These are phyloP conservation scores for Platanthera guangdongensis DNA, from an alignment of 106 monocot species.

Conservation along the genomic window DNA sequence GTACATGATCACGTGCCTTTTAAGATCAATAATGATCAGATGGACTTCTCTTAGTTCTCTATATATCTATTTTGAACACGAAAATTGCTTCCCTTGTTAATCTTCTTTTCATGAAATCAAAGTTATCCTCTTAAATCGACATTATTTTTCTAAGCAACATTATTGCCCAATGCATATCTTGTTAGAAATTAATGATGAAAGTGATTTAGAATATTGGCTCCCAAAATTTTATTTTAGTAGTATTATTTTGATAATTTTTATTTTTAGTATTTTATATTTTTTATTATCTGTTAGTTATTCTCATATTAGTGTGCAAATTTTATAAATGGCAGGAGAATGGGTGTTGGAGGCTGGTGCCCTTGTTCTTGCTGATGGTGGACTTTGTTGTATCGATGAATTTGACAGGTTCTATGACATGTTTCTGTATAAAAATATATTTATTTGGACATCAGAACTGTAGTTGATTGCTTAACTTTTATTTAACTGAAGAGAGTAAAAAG, in stretches of 20 bases:
- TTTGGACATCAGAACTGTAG: background rate
- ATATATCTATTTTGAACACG: no score
- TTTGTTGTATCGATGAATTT: constrained; percentile 99
- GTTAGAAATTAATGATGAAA: background rate
- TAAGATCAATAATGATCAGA: no score
- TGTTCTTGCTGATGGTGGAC: constrained; percentile 96
- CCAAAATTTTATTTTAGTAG: background rate
- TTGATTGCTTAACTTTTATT: constrained; percentile 1
- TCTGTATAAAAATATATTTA: background rate
- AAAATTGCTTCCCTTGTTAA: no score
- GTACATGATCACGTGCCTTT: no score
- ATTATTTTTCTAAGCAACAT: background rate
- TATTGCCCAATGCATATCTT: background rate
- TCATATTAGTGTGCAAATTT: background rate
- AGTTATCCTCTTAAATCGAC: background rate
- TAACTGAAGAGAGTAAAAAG: background rate
- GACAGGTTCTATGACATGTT: constrained; percentile 47
- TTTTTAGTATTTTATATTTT: background rate
- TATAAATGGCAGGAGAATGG: constrained; percentile 66
- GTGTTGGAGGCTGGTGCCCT: constrained; percentile 98
- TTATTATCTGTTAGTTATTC: background rate
- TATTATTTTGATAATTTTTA: background rate
- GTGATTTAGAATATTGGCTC: background rate
- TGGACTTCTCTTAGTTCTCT: no score
- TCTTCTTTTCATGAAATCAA: no score